Percentiles rank a stretch among this genome's conserved stretches.
phyloP scores from a whole-genome alignment of 176 grass and related monocot genomes.

The Thinopyrum elongatum region DNA sequence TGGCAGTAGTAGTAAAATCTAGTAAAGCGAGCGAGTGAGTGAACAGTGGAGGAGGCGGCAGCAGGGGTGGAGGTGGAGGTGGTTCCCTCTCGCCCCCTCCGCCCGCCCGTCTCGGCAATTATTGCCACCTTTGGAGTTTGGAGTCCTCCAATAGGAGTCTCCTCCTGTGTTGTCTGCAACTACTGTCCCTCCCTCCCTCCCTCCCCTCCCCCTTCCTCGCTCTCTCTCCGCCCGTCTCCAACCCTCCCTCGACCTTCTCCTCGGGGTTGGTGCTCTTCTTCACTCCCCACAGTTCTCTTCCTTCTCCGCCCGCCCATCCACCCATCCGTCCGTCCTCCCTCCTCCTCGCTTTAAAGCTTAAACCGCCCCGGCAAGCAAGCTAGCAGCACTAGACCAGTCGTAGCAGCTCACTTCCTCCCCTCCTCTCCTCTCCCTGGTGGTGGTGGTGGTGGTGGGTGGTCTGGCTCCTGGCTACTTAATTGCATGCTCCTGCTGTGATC shows the following conservation, averaged over 20 bases:
- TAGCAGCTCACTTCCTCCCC: not conserved
- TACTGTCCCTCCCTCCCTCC: slow-evolving; percentile 19
- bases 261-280: slow-evolving; percentile 21
- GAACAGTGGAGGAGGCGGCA: not conserved
- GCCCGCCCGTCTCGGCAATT: slow-evolving; percentile 37
- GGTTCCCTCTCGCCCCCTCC: not conserved
- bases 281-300: not conserved
- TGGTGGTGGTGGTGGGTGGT: not conserved
- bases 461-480: slow-evolving; percentile 33
- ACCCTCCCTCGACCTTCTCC: not conserved
- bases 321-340: not conserved
- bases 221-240: not conserved
- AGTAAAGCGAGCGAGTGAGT: slow-evolving; percentile 4
- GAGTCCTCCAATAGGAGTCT: slow-evolving; percentile 59
- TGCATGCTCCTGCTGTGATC: slow-evolving; percentile 32
- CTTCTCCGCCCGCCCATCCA: not conserved
- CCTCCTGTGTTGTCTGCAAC: slow-evolving; percentile 54
- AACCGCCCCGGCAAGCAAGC: slow-evolving; percentile 15
- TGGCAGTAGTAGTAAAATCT: slow-evolving; percentile 10
- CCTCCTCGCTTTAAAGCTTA: slow-evolving; percentile 18
- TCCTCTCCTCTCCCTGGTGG: no score
- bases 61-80: not conserved
- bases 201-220: not conserved
- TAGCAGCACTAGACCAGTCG: not conserved
- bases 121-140: slow-evolving; percentile 61